Conservation (phyloP, 225 moss, liverwort and hornwort genomes). For the Physcomitrellopsis africana region DNA sequence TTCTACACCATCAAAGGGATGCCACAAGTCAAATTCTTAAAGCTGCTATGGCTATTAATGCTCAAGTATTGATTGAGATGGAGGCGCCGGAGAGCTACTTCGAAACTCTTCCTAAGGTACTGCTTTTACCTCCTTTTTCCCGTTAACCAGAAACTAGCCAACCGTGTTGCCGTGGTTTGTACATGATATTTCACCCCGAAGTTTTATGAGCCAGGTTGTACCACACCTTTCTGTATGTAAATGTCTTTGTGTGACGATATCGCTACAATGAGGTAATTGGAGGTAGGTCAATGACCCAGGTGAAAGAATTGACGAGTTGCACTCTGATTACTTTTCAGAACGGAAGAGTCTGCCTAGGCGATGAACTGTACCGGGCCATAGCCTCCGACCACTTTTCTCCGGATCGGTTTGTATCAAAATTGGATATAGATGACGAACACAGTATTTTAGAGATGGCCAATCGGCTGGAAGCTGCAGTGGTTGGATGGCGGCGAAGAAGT, state of each 20-base stretch:
- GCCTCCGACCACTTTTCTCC: conserved; percentile 80
- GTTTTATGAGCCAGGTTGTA: too few species aligned
- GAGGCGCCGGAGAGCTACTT: conserved; percentile 83
- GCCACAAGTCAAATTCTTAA: conserved; percentile 89
- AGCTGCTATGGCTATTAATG: conserved; percentile 97
- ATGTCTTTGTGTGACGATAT: background rate
- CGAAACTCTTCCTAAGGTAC: conserved; percentile 90
- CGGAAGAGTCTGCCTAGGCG: conserved; percentile 81
- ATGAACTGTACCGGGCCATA: conserved; percentile 71
- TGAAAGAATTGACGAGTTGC: conserved; percentile 24
- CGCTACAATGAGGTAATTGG: background rate
- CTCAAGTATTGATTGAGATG: conserved; percentile 88
- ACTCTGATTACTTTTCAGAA: conserved; percentile 56
- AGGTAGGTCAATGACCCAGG: background rate
- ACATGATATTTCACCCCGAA: too few species aligned
- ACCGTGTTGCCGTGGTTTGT: background rate
- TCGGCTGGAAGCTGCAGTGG: conserved; percentile 78
- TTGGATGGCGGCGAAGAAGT: conserved; percentile 84
- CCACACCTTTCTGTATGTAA: too few species aligned
- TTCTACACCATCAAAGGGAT: conserved; percentile 80
- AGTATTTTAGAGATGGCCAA: conserved; percentile 82
- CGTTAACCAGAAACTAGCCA: background rate
- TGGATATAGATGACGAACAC: conserved; percentile 85
- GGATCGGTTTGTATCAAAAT: conserved; percentile 66
- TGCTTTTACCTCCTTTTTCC: background rate